Base-by-base conservation (phyloP, 2,329 filamentous ascomycete genomes). In the Aureobasidium namibiae region DNA sequence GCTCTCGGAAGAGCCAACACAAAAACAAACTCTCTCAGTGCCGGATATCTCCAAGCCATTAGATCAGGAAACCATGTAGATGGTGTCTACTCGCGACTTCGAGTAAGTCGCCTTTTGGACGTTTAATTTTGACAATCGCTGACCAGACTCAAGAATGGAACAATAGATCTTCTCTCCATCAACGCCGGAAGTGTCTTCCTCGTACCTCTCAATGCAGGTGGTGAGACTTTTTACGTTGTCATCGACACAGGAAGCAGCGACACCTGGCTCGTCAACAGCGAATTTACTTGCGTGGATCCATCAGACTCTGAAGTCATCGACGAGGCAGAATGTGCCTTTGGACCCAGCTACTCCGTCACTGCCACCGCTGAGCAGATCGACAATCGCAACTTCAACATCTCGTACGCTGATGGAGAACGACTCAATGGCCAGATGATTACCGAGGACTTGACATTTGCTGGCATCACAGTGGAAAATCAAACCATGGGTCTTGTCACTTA, bases 201-300 rank as follows among this genome's bases (percentile, higher is more conserved):
- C 3, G 67, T 68, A 16, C 62, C 65, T 16, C 64, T 70, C 24
- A 63, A 61, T 4, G 63, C 70, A 8, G 69, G 69, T 18, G 64
- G 64, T 13, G 63, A 70, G 45, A 56, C 60, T 5, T 71, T 78
- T 59, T 59, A 70, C 1, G 64, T 73, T 2, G 69, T 76, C 11
- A 67, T 80, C 50, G 78, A 80, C 60, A 79, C 76, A 2, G 78
- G 77, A 11, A 77, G 74, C 58, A 74, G 72, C 53, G 78, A 80
- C 59, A 78, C 76, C 1, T 80, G 77, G 74, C 65, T 79, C 1
- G 68, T 72, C 4, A 61, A 68, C 29, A 62, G 53, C 0, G 68
- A 69, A 1, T 76, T 69, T 46, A 63, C 52, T 14, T 76, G 75
- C 62, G 58, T 71, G 7, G 65, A 75, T 56, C 63, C 57, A 4